Percentiles rank a stretch among this genome's conserved stretches.
These are phyloP conservation scores for Colletotrichum incanum DNA, from an alignment of 2,329 filamentous ascomycete genomes.

Conservation along the genomic window DNA sequence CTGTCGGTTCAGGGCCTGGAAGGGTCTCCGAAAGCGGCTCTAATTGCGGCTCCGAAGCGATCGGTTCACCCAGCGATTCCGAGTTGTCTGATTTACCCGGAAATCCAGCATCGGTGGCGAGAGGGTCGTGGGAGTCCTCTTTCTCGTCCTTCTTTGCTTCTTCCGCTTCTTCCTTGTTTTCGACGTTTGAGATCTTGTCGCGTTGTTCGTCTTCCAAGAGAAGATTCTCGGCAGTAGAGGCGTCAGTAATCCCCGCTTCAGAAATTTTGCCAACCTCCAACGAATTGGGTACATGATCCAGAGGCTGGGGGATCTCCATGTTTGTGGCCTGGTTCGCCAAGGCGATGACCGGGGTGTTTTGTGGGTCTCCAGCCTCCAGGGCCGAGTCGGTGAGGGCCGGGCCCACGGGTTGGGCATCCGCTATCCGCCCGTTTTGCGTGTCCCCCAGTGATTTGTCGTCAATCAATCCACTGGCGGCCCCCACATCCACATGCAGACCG, in stretches of 20 bases:
- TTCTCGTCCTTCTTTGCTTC: constrained; percentile 50
- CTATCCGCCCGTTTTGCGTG: constrained; percentile 42
- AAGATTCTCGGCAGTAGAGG: constrained; percentile 35
- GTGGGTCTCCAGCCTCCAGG: constrained; percentile 42
- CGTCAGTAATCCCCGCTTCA: constrained; percentile 40
- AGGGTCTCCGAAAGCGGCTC: constrained; percentile 30
- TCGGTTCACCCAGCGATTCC: constrained; percentile 37
- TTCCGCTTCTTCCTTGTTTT: constrained; percentile 48
- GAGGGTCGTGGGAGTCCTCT: constrained; percentile 18
- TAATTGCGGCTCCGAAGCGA: constrained; percentile 32
- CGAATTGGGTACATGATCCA: constrained; percentile 27
- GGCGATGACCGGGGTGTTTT: constrained; percentile 35
- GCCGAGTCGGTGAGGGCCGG: constrained; percentile 45
- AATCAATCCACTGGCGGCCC: constrained; percentile 5
- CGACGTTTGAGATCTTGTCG: constrained; percentile 47
- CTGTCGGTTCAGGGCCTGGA: constrained; percentile 28
- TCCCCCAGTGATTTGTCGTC: constrained; percentile 42
- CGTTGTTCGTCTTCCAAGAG: constrained; percentile 47
- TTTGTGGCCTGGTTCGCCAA: constrained; percentile 43
- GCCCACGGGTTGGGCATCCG: constrained; percentile 44
- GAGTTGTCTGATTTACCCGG: constrained; percentile 24
- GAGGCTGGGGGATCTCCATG: constrained; percentile 43
- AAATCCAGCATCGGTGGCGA: constrained; percentile 32
- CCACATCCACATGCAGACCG: constrained; percentile 41
- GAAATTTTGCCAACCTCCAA: constrained; percentile 37